Base-by-base conservation (phyloP, 1,139 yeast species). In the Magnusiomyces tetraspermus region DNA sequence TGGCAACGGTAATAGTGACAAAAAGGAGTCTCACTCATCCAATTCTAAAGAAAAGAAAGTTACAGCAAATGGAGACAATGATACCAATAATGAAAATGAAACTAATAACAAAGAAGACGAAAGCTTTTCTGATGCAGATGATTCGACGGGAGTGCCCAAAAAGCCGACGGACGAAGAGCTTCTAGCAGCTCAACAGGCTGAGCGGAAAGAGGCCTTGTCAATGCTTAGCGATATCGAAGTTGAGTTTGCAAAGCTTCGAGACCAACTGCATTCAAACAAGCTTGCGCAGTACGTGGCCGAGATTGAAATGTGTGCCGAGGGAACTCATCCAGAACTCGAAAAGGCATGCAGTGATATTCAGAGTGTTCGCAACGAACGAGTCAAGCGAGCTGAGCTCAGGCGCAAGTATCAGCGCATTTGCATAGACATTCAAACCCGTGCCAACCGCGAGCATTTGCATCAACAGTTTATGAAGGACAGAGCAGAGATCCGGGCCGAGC, bases 281-380 rank as follows among this genome's bases (percentile, higher is more conserved):
- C 73, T 89, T 66, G 74, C 78, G 49, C 77, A 86, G 57, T 75
- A 85, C 58, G 88, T 86, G 61, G 83, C 85, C 47, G 97, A 92
- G 67, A 73, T 90, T 57, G 86, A 85, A 62, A 78, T 90, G 75
- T 90, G 97, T 69, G 73, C 84, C 36, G 86, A 84, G 60, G 97
- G 96, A 5, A 79, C 90, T 23, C 98, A 92, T 66, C 97, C 97
- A 0, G 96, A 90, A 62, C 70, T 83, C 54, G 77, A 77, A 56
- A 67, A 73, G 40, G 78, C 81, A 45, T 85, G 86, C 64, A 79
- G 78, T 56, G 85, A 83, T 66, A 82, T 90, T 56, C 84, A 85
- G 56, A 77, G 79, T 44, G 78, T 81, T 56, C 79, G 86, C 56
- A 86, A 84, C 61, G 83, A 80, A 55, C 84, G 83, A 64, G 70